Evolutionary conservation across 129 eudicot species (phyloP), one percentile per base, ranked within the genome.

Genomic region (Pseudognaphalium luteoalbum): DNA sequence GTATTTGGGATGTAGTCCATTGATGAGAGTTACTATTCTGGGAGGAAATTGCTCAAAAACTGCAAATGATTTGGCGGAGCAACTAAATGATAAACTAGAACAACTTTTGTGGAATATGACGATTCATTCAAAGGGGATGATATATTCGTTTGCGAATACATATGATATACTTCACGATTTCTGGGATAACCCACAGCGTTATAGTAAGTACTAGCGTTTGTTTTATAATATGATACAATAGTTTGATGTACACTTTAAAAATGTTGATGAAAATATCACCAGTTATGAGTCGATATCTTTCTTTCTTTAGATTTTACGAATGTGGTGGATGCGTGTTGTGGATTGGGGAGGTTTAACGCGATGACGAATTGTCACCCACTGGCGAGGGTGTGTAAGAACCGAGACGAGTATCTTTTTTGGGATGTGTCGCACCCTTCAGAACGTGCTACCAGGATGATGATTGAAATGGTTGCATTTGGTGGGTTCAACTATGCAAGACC

Each of bases 331-430:
- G 83, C 83, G 0, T 80, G 83, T 20, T 80, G 83, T 57, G 83
- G 83, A 73, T 39, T 66, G 37, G 83, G 83, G 33, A 60, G 79
- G 79, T 80, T 80, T 73, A 73, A 56, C 5, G 83, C 83, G 9
- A 80, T 80, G 83, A 73, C 62, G 6, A 80, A 66, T 41, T 73
- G 79, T 20, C 66, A 52, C 65, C 83, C 83, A 2, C 1, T 41
- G 3, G 83, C 79, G 7, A 10, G 3, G 11, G 5, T 80, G 74
- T 80, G 83, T 56, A 7, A n/a, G 41, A 58, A 80, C 21, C 51
- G 83, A 34, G 65, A 73, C 1, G 79, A 73, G 20, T 73, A 73
- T 73, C 63, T 80, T n/a, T 80, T 65, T 6, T 80, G 83, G 83
- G 79, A 80, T 7, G 61, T 73, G 21, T 67, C 79, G 66, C 83